phyloP scores from a whole-genome alignment of 2,329 filamentous ascomycete species.

The Lasiodiplodia gonubiensis region DNA sequence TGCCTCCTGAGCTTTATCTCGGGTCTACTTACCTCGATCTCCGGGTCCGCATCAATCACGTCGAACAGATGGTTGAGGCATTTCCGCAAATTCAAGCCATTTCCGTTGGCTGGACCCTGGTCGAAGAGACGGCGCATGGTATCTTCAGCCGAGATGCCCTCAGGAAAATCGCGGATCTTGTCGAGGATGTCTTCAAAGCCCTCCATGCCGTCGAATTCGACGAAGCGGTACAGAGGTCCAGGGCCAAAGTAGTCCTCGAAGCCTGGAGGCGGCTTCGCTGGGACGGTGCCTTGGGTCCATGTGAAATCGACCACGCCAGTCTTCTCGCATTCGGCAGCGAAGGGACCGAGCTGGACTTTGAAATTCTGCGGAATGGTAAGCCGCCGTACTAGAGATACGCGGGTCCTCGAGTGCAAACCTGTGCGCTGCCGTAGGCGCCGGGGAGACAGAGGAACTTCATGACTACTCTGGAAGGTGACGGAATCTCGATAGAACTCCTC shows the following conservation, averaged over 20 bases:
- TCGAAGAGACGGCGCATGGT: slow-evolving; percentile 60
- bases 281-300: slow-evolving; percentile 53
- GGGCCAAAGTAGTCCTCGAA: slow-evolving; percentile 65
- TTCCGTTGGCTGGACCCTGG: slow-evolving; percentile 38
- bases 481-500: not conserved
- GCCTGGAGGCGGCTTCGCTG: slow-evolving; percentile 57
- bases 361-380: slow-evolving; percentile 54
- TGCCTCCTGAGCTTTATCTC: not conserved
- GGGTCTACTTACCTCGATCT: slow-evolving; percentile 11
- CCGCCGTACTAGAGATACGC: too few species aligned
- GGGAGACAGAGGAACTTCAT: slow-evolving; percentile 66
- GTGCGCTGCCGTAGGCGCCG: slow-evolving; percentile 63
- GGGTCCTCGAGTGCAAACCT: slow-evolving; percentile 47
- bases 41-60: slow-evolving; percentile 53
- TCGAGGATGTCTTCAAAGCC: slow-evolving; percentile 55
- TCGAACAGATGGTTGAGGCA: slow-evolving; percentile 46
- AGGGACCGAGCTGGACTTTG: slow-evolving; percentile 58
- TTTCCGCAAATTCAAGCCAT: slow-evolving; percentile 32
- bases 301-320: slow-evolving; percentile 56
- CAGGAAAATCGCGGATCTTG: slow-evolving; percentile 61
- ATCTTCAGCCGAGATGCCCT: slow-evolving; percentile 60
- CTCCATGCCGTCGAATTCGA: slow-evolving; percentile 48
- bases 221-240: slow-evolving; percentile 62
- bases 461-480: slow-evolving; percentile 32
- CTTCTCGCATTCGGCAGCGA: slow-evolving; percentile 55